Conservation (phyloP, 2,329 filamentous ascomycete species). For the Cladosporium velox region DNA sequence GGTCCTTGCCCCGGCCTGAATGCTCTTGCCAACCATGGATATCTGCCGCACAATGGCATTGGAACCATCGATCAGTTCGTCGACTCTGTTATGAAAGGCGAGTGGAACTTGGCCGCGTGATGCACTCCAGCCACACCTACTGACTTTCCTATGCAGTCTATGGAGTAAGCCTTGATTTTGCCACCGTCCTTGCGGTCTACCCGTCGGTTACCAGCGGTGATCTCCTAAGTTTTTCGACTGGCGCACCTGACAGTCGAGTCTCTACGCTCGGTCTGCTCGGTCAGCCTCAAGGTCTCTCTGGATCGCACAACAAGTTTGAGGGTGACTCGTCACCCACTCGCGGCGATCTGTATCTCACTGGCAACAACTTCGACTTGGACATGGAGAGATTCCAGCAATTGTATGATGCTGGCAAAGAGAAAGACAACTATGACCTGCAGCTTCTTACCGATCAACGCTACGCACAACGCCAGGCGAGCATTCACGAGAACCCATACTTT, state of each 20-base stretch:
- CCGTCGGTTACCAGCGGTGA: constrained; percentile 38
- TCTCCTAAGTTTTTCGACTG: constrained; percentile 33
- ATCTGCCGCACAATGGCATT: constrained; percentile 38
- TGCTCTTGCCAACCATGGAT: constrained; percentile 38
- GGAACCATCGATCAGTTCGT: constrained; percentile 40
- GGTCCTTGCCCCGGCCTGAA: constrained; percentile 40
- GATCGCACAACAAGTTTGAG: constrained; percentile 38
- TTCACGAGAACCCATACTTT: constrained; percentile 30
- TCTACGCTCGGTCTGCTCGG: background rate
- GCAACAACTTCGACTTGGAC: constrained; percentile 27
- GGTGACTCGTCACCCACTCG: constrained; percentile 37
- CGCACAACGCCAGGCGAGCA: constrained; percentile 32
- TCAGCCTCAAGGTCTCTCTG: constrained; percentile 31
- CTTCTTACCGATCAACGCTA: constrained; percentile 34
- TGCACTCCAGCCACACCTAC: background rate
- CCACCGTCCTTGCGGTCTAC: constrained; percentile 37
- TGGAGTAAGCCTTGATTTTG: constrained; percentile 37
- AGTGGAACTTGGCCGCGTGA: background rate
- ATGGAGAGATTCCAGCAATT: constrained; percentile 30
- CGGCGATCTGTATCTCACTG: constrained; percentile 36
- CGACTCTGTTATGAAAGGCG: constrained; percentile 27
- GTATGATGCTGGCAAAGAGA: constrained; percentile 29
- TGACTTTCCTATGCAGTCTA: constrained; percentile 20
- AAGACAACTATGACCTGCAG: constrained; percentile 37
- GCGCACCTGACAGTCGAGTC: constrained; percentile 18